Evolutionary conservation across 352 stramenopile genomes (phyloP), one percentile per base, ranked within the genome.

Genomic region (Globisporangium paddicum): DNA sequence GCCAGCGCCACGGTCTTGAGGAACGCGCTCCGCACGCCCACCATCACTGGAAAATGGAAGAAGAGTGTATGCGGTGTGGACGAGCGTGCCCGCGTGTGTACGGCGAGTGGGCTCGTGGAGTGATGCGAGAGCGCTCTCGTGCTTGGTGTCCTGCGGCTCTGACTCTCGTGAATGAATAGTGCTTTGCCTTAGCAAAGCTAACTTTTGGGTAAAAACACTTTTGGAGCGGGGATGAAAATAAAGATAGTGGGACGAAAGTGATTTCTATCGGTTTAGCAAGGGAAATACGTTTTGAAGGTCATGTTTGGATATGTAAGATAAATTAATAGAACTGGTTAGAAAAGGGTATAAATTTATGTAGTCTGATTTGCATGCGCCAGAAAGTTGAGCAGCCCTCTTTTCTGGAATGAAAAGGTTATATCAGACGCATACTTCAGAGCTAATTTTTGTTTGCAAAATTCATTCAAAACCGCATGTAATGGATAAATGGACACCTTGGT

Each of bases 311-410:
- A 19, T 19, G 18, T 19, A 28, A 26, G 7, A 2, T 2, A n/a
- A 23, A 6, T 5, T n/a, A n/a, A 18, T 14, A 6, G 1, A 4
- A 40, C 14, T 19, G 16, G 19, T 42, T 42, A 30, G 7, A 30
- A n/a, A 1, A 37, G 26, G 3, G n/a, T 18, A 55, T 23, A 0
- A 0, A n/a, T 44, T 10, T 44, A 41, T 44, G 19, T 11, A 55
- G 48, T 55, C 30, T 55, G 48, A 44, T 55, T 55, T 44, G 6
- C 18, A 6, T 1, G 21, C 44, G 44, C 21, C 44, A 50, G 44
- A 44, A 37, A 44, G 19, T 8, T 32, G 30, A 14, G 13, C 1
- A 19, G 7, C n/a, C 30, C 16, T 4, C 11, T 3, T 26, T 42
- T 55, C 11, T 55, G 23, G 30, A 40, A n/a, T 42, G 28, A 21